Conservation (phyloP, 2,329 filamentous ascomycete genomes). For the Cladophialophora carrionii region DNA sequence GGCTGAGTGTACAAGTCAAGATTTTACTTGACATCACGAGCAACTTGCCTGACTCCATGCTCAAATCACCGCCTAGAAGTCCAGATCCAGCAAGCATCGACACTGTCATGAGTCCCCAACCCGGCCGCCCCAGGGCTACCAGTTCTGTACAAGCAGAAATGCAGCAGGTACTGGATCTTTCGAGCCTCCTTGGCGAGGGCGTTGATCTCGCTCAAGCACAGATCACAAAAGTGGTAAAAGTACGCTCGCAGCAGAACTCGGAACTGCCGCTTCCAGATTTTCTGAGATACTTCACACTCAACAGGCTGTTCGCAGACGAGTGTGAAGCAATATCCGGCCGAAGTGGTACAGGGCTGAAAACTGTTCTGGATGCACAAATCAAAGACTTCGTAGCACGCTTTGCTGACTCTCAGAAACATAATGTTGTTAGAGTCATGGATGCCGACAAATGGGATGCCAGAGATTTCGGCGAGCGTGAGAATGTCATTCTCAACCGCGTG, state of each 20-base stretch:
- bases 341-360: conserved; percentile 63
- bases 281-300: conserved; percentile 64
- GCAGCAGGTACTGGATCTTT: conserved; percentile 66
- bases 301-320: conserved; percentile 67
- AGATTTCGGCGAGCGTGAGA: conserved; percentile 61
- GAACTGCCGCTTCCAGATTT: conserved; percentile 61
- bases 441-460: conserved; percentile 67
- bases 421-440: conserved; percentile 62
- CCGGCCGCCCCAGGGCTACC: conserved; percentile 31
- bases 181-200: conserved; percentile 66
- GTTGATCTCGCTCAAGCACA: conserved; percentile 68
- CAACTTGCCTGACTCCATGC: conserved; percentile 47
- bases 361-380: conserved; percentile 65
- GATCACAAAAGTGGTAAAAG: conserved; percentile 66
- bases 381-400: conserved; percentile 63
- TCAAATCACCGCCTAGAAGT: conserved; percentile 55
- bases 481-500: conserved; percentile 57
- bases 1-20: conserved; percentile 88
- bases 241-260: conserved; percentile 63
- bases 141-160: conserved; percentile 59
- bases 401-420: conserved; percentile 60
- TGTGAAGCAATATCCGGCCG: conserved; percentile 68
- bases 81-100: conserved; percentile 42
- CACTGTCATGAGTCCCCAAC: conserved; percentile 27
- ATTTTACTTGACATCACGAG: conserved; percentile 93